Evolutionary conservation across 1,284 basidiomycete species (phyloP), one percentile per base, ranked within the genome.

Genomic region (Cystobasidiaceae sp.): DNA sequence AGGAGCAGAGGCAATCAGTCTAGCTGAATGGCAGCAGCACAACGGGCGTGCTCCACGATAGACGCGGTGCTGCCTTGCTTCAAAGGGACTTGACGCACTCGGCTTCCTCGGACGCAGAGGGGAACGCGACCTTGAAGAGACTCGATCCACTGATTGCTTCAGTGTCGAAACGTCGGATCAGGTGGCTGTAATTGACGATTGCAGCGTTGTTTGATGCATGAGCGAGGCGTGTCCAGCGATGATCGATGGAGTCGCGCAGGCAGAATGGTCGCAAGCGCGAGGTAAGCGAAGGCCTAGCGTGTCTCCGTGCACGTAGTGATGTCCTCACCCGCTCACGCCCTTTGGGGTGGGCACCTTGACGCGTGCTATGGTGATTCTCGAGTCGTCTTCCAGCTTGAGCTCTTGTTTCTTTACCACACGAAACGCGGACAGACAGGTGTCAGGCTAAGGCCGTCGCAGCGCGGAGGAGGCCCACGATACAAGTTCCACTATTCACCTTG

Each of bases 91-190:
- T 97, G 54, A 84, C 82, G 71, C 89, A 84, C 78, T 98, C 94
- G 21, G 87, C 86, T 48, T 83, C 82, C 2, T 91, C 89, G 32
- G 82, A 79, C 0, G 93, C 89, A 59, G 81, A 84, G 8, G 96
- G 94, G 79, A 93, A 98, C 0, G 93, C 92, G 27, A 93, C 91
- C 71, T 92, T 90, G 81, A 92, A 97, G 90, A 99, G 96, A 68
- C 94, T 96, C 4, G 93, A 96, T 19, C 94, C 86, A 67, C 89
- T 92, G 77, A 99, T 84, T 25, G 93, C 93, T 70, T 91, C 86
- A 5, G 94, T 97, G 79, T 99, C 94, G 75, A 92, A 96, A 67
- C 94, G 86, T 69, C 92, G 86, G 62, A 97, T 86, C 75, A 97
- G 89, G 77, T 73, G 73, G 2, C 67, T 70, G 55, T 15, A 17